Base-by-base conservation (phyloP, 208 protist genomes). In the Porcisia deanei region DNA sequence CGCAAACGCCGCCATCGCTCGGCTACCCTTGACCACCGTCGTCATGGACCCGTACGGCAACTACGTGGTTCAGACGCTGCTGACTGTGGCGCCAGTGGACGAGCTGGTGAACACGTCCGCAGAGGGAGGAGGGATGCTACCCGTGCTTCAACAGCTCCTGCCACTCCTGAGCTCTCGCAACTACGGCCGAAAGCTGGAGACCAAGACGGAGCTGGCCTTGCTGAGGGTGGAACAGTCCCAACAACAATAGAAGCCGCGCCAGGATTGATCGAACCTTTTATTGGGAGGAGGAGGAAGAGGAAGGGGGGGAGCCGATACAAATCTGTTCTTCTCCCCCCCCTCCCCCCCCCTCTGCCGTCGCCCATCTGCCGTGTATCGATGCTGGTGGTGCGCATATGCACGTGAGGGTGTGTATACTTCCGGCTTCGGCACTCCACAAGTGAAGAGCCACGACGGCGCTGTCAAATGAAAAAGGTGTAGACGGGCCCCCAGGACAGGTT, bases 31-130 rank as follows among this genome's bases (percentile, higher is more conserved):
- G 47, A 73, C 85, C 3, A 87, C 94, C 1, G 78, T 99, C 7
- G 82, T 98, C 39, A 85, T 98, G 74, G 97, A 99, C 81, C 82
- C 94, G 18, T 99, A 91, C 81, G 98, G 91, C 58, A 99, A 99
- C 81, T 99, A 99, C 81, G 98, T 99, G 0, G 81, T 99, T n/a
- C 98, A 99, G 76, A 99, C 93, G 34, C 92, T 97, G 37, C 85
- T 98, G 58, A 87, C 75, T 4, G 89, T 97, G 25, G 83, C 92
- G 7, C 94, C 98, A 37, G 83, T 91, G 45, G 80, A 86, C 43
- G 86, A 90, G 77, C 80, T 94, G 37, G 37, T 82, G 30, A 73
- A 59, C 34, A 25, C 73, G 37, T 55, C n/a, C 20, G 70, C 60
- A 25, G 61, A 61, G 54, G 73, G 73, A 30, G 63, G 69, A 8